Percentiles rank a stretch among this genome's conserved stretches.
phyloP scores from a whole-genome alignment of 192 early-diverging fungal genomes.

The Rhizophagus prolifer region DNA sequence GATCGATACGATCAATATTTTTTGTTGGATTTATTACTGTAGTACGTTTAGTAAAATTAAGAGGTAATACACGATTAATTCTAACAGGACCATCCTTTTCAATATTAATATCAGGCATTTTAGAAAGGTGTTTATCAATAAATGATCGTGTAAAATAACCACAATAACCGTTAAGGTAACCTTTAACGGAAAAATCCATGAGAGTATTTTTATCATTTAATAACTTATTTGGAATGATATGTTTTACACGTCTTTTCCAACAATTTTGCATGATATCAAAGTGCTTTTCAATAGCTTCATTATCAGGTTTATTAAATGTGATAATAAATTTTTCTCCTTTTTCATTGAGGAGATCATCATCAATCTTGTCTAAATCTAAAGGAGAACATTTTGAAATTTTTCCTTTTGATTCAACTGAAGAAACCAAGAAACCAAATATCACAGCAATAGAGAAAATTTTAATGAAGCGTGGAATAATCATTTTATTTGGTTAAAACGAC shows the following conservation, averaged over 20 bases:
- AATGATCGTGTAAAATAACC: background rate
- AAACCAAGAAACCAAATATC: background rate
- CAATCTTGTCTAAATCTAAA: background rate
- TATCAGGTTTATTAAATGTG: background rate
- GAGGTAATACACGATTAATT: background rate
- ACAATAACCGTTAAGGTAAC: background rate
- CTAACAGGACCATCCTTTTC: background rate
- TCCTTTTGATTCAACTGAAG: background rate
- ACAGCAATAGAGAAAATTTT: background rate
- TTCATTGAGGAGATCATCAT: background rate
- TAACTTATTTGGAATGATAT: background rate
- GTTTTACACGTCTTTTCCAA: background rate
- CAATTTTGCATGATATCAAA: background rate
- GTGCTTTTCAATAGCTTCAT: background rate
- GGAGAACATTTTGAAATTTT: background rate
- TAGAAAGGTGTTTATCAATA: background rate
- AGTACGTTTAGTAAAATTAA: background rate
- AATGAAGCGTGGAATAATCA: background rate
- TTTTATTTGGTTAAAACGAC: background rate
- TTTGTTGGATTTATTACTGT: background rate
- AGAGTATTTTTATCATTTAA: background rate
- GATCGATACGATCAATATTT: slow-evolving; percentile 19
- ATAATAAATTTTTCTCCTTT: background rate
- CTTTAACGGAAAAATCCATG: background rate
- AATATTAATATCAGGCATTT: background rate